These are phyloP conservation scores for Xylaria venustula DNA, from an alignment of 495 filamentous ascomycete species.

Conservation along the genomic window DNA sequence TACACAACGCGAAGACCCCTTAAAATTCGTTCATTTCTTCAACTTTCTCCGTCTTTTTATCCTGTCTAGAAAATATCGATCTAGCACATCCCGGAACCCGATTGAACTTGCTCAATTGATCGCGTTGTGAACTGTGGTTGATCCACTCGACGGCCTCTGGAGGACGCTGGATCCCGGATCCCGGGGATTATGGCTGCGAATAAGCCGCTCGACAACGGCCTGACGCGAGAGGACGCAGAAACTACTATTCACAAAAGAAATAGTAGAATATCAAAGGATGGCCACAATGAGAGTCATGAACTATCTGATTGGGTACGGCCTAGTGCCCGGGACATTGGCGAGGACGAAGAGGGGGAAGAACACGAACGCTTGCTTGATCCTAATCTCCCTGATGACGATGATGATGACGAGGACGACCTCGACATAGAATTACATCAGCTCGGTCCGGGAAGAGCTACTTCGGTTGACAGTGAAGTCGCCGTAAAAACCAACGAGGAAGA, in stretches of 20 bases:
- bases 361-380: conserved; percentile 48
- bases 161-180: background rate
- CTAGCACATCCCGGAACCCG: too few relatives aligned
- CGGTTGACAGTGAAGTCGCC: conserved; percentile 36
- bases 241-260: background rate
- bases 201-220: background rate
- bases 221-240: background rate
- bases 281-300: background rate
- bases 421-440: conserved; percentile 29
- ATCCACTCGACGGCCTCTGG: background rate
- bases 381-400: conserved; percentile 43
- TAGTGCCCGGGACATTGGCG: conserved; percentile 17
- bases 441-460: conserved; percentile 19
- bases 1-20: background rate
- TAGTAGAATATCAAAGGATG: background rate
- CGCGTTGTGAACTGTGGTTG: background rate
- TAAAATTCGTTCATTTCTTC: background rate
- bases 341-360: conserved; percentile 41
- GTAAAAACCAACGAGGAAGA: conserved; percentile 40
- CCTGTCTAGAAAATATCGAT: too few relatives aligned
- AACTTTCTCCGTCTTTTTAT: background rate
- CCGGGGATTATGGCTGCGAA: background rate
- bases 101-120: too few relatives aligned
- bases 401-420: too few relatives aligned
- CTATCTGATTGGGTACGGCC: conserved; percentile 16